Evolutionary conservation across 257 asterid species (phyloP).

Genomic region (Solanum corneliomulleri): DNA sequence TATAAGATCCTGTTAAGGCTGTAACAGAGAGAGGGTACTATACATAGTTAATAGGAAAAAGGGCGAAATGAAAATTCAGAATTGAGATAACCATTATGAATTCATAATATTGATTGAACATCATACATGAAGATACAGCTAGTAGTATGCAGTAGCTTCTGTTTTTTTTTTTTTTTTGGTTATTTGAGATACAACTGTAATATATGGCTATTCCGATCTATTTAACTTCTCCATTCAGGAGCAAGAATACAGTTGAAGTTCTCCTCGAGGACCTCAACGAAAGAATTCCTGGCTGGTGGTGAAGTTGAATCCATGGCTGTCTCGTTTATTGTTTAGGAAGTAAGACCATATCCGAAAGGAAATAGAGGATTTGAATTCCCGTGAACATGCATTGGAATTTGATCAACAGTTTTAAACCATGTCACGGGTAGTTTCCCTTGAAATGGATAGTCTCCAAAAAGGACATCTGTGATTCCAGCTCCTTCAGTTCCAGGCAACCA

Average conservation of each 20-base stretch:
- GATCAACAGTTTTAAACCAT: slow-evolving; percentile 60
- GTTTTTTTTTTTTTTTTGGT: neutral
- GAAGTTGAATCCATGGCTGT: neutral
- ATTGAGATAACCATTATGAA: neutral
- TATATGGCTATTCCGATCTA: neutral
- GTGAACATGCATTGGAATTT: slow-evolving; percentile 49
- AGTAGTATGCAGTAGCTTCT: neutral
- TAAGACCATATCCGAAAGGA: slow-evolving; percentile 73
- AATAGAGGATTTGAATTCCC: slow-evolving; percentile 47
- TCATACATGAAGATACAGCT: neutral
- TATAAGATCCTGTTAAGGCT: neutral
- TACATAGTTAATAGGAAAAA: neutral
- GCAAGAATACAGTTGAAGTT: neutral
- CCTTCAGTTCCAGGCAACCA: slow-evolving; percentile 95
- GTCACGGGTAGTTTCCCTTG: slow-evolving; percentile 65
- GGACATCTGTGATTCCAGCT: slow-evolving; percentile 49
- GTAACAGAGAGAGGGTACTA: neutral
- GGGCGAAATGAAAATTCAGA: neutral
- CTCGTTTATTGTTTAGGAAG: neutral
- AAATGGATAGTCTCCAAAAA: slow-evolving; percentile 67
- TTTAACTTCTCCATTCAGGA: neutral
- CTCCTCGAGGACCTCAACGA: neutral
- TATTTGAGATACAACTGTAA: neutral
- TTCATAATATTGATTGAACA: neutral
- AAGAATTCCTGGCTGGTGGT: neutral